A percentile compares a stretch with the other conserved stretches of the same genome.
Evolutionary conservation across 139 green algal genomes (phyloP).

Genomic region (Monoraphidium neglectum): DNA sequence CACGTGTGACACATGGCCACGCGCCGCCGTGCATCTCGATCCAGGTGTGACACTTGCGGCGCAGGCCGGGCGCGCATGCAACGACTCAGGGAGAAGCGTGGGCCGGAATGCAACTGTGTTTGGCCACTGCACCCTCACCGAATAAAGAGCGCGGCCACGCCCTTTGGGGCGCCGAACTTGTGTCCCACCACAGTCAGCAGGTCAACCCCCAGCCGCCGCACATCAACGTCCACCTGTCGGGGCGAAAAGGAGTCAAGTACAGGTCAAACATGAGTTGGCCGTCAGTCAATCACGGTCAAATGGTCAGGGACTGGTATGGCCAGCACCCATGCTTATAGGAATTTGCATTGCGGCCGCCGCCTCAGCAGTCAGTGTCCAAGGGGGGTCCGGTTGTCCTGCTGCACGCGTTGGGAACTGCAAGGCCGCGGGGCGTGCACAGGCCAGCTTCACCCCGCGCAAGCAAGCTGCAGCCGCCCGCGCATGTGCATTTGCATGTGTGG

Average conservation of each 20-base stretch:
- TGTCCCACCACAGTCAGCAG: constrained; percentile 59
- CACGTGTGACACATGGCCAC: not conserved
- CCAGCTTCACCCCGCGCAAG: no score
- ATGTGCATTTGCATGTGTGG: no score
- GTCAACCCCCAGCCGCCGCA: constrained; percentile 71
- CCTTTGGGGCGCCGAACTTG: constrained; percentile 84
- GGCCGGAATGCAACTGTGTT: not conserved
- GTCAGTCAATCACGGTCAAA: no score
- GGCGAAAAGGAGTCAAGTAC: not conserved
- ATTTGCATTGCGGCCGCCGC: no score
- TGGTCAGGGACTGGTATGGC: no score
- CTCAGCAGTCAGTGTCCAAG: no score
- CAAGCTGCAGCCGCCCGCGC: no score
- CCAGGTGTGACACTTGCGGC: not conserved
- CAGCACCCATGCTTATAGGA: no score
- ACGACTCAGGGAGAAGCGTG: not conserved
- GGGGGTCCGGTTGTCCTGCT: no score
- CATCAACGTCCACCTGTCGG: constrained; percentile 56
- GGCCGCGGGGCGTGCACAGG: no score
- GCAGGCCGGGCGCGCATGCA: no score
- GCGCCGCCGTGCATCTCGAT: not conserved
- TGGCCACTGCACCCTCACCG: constrained; percentile 14
- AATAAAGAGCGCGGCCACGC: constrained; percentile 80
- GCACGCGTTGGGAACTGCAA: no score
- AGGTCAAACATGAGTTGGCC: not conserved